phyloP scores from a whole-genome alignment of 805 yeast genomes.

The Lachancea quebecensis region DNA sequence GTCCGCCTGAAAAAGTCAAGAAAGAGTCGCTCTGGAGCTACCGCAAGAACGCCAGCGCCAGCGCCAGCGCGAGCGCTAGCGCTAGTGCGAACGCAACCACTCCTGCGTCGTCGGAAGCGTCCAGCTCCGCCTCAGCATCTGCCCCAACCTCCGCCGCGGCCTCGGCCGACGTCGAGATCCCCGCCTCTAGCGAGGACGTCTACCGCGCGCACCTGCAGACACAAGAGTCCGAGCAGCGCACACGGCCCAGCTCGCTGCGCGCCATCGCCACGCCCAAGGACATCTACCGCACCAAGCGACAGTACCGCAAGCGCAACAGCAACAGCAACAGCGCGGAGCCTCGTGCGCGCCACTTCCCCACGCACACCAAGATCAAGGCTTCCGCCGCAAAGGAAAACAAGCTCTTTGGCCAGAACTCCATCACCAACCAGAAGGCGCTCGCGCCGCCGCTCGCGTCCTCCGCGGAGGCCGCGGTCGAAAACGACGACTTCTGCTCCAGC shows the following conservation, averaged over 20 bases:
- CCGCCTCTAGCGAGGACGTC: constrained; percentile 18
- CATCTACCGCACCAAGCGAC: constrained; percentile 12
- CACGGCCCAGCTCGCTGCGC: constrained; percentile 30
- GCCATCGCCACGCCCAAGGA: constrained; percentile 15
- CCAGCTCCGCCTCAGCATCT: not conserved
- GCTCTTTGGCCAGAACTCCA: constrained; percentile 38
- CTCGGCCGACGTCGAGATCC: no score
- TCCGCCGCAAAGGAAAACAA: constrained; percentile 28
- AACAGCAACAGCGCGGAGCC: no score
- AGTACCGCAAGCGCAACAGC: not conserved
- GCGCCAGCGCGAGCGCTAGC: constrained; percentile 16
- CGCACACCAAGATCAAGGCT: constrained; percentile 18
- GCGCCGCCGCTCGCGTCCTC: constrained; percentile 29
- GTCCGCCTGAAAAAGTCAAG: constrained; percentile 54
- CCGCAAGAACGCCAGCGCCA: constrained; percentile 21
- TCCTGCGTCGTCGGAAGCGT: constrained; percentile 28
- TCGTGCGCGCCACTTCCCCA: constrained; percentile 1
- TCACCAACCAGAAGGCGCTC: constrained; percentile 11
- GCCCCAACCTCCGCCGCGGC: no score
- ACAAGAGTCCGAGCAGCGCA: constrained; percentile 29
- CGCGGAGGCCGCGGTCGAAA: constrained; percentile 33
- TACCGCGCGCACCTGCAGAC: constrained; percentile 29
- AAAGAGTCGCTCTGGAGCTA: constrained; percentile 50
- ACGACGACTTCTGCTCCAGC: constrained; percentile 86
- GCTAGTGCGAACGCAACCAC: constrained; percentile 28